Percentiles rank a stretch among this genome's conserved stretches.
These are phyloP conservation scores for Elongisporangium undulatum DNA, from an alignment of 352 stramenopile genomes.

Conservation along the genomic window DNA sequence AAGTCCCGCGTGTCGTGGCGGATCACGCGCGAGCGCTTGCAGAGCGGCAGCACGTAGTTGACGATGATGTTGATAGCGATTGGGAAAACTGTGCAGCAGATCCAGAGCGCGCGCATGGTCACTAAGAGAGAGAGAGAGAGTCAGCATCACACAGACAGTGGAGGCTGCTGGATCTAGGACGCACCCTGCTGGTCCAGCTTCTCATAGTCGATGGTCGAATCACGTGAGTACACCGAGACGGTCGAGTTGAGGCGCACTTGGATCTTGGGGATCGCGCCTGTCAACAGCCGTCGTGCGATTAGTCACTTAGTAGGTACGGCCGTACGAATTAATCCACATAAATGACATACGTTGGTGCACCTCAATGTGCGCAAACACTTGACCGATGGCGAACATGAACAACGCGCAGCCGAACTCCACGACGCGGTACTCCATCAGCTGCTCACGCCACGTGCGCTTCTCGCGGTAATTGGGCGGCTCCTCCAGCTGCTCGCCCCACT, in stretches of 20 bases:
- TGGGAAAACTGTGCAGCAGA: slow-evolving; percentile 27
- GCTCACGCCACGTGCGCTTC: slow-evolving; percentile 12
- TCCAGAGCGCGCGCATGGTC: slow-evolving; percentile 37
- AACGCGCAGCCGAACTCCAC: slow-evolving; percentile 48
- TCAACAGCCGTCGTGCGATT: background rate
- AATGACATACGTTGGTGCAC: slow-evolving; percentile 50
- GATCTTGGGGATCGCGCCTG: slow-evolving; percentile 43
- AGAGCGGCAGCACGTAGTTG: slow-evolving; percentile 54
- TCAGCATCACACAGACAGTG: background rate
- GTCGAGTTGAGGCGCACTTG: slow-evolving; percentile 40
- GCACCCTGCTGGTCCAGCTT: slow-evolving; percentile 41
- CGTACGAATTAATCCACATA: background rate
- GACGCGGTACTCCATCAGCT: slow-evolving; percentile 35
- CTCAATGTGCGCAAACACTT: slow-evolving; percentile 45
- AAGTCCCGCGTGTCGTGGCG: slow-evolving; percentile 76
- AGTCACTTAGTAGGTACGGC: background rate
- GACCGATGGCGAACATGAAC: slow-evolving; percentile 37
- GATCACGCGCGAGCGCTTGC: slow-evolving; percentile 46
- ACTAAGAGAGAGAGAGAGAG: slow-evolving; percentile 22
- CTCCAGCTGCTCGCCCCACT: slow-evolving; percentile 9
- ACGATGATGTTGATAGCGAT: slow-evolving; percentile 46
- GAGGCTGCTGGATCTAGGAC: background rate
- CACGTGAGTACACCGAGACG: slow-evolving; percentile 31
- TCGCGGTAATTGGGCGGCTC: background rate
- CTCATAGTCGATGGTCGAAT: slow-evolving; percentile 42